A percentile compares a stretch with the other conserved stretches of the same genome.
Evolutionary conservation across 2,329 filamentous ascomycete genomes (phyloP).

Genomic region (Cladosporium sp.): DNA sequence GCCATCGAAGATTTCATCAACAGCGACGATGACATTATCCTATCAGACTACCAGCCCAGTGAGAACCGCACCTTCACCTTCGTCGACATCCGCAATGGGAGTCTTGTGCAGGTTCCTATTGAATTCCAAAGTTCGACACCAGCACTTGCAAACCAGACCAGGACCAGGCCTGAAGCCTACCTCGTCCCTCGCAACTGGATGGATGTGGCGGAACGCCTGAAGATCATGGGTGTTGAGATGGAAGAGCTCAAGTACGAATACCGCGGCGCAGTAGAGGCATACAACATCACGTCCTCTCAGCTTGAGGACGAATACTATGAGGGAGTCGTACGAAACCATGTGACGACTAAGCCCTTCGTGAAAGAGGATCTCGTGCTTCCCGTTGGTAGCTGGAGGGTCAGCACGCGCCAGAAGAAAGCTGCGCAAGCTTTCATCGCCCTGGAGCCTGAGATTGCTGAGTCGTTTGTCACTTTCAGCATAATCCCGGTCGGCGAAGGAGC

Average conservation of each 20-base stretch:
- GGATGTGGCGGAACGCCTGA: slow-evolving; percentile 21
- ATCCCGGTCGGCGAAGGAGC: slow-evolving; percentile 21
- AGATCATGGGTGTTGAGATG: slow-evolving; percentile 23
- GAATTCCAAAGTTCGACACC: slow-evolving; percentile 19
- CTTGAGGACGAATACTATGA: slow-evolving; percentile 21
- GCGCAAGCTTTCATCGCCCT: slow-evolving; percentile 24
- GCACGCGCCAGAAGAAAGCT: slow-evolving; percentile 26
- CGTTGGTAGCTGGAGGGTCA: slow-evolving; percentile 21
- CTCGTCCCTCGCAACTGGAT: slow-evolving; percentile 25
- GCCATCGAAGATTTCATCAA: slow-evolving; percentile 20
- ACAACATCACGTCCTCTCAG: slow-evolving; percentile 19
- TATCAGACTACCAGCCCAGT: slow-evolving; percentile 18
- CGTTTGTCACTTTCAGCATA: slow-evolving; percentile 23
- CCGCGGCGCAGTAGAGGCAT: slow-evolving; percentile 21
- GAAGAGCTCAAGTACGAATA: slow-evolving; percentile 21
- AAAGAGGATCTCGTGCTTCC: slow-evolving; percentile 19
- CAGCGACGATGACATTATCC: slow-evolving; percentile 20
- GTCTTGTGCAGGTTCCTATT: slow-evolving; percentile 17
- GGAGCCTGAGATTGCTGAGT: slow-evolving; percentile 27
- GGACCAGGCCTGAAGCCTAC: slow-evolving; percentile 22
- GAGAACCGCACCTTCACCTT: slow-evolving; percentile 20
- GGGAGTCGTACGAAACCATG: slow-evolving; percentile 22
- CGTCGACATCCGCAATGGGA: slow-evolving; percentile 19
- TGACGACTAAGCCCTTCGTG: slow-evolving; percentile 16
- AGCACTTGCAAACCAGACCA: slow-evolving; percentile 18